phyloP scores from a whole-genome alignment of 2,329 filamentous ascomycete species.

The Aspergillus pseudoterreus region DNA sequence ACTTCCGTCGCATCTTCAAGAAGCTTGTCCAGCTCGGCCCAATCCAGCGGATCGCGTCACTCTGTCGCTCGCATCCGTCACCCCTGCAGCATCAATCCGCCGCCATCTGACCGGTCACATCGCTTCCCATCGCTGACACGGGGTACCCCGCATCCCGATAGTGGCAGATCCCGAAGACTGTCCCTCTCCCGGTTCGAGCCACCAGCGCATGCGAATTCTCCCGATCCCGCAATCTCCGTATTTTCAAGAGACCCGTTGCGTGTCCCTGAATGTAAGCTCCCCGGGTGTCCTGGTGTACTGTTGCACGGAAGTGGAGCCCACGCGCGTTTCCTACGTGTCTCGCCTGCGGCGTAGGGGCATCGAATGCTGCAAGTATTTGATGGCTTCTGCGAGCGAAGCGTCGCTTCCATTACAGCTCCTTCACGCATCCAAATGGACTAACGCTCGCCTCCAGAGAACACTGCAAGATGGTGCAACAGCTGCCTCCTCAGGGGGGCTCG shows the following conservation, averaged over 20 bases:
- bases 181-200: background rate
- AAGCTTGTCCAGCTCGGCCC: background rate
- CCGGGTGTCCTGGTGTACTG: background rate
- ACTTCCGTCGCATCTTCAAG: background rate
- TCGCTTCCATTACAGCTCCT: background rate
- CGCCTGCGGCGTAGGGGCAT: too few relatives aligned
- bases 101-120: background rate
- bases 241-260: background rate
- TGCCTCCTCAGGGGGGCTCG: constrained; percentile 52
- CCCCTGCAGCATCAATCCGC: background rate
- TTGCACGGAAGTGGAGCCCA: background rate
- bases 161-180: background rate
- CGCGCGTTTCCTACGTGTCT: background rate
- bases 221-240: background rate
- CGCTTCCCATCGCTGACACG: background rate
- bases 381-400: background rate
- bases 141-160: constrained; percentile 6
- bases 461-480: constrained; percentile 40
- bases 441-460: constrained; percentile 5
- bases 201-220: background rate
- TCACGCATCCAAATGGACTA: background rate
- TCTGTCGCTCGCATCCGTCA: background rate
- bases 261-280: constrained; percentile 5
- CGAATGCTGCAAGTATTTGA: background rate
- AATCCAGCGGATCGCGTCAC: background rate